phyloP scores from a whole-genome alignment of 805 yeast species.

The Wickerhamiella azyma region DNA sequence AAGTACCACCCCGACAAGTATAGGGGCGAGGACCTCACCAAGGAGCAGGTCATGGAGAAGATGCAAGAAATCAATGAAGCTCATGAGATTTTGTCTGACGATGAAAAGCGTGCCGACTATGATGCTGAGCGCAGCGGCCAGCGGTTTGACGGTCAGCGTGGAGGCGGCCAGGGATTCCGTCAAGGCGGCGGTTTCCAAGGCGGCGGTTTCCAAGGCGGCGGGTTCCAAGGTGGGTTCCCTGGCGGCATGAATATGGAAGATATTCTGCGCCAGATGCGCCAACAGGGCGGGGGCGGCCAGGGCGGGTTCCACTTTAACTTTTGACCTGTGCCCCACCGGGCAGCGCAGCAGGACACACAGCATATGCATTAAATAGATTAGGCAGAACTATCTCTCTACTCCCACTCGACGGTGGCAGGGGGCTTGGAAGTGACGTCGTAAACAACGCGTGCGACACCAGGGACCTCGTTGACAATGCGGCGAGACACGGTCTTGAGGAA shows the following conservation, averaged over 20 bases:
- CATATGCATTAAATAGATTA: not conserved
- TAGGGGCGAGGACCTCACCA: conserved; percentile 43
- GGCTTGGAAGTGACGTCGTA: conserved; percentile 98
- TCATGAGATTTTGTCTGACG: conserved; percentile 67
- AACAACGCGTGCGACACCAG: conserved; percentile 97
- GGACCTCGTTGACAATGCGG: conserved; percentile 95
- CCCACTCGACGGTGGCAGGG: conserved; percentile 99
- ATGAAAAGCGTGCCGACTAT: conserved; percentile 48
- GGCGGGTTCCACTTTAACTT: conserved; percentile 1
- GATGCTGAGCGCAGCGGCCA: conserved; percentile 28
- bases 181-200: conserved; percentile 8
- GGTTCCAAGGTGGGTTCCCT: conserved; percentile 7
- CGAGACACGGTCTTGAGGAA: conserved; percentile 89
- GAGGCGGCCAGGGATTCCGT: conserved; percentile 9
- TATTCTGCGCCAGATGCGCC: conserved; percentile 1
- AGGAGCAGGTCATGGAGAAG: conserved; percentile 59
- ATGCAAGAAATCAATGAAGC: conserved; percentile 93
- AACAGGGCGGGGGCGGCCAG: conserved; percentile 1
- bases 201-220: conserved; percentile 5
- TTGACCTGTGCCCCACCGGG: not conserved
- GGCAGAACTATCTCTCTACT: conserved; percentile 31
- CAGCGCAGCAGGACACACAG: not conserved
- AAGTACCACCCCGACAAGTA: conserved; percentile 89
- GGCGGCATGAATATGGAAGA: conserved; percentile 1
- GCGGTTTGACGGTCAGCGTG: conserved; percentile 9